Percentiles rank a stretch among this genome's conserved stretches.
phyloP scores from a whole-genome alignment of 1,284 basidiomycete genomes.

The Malassezia arunalokei region DNA sequence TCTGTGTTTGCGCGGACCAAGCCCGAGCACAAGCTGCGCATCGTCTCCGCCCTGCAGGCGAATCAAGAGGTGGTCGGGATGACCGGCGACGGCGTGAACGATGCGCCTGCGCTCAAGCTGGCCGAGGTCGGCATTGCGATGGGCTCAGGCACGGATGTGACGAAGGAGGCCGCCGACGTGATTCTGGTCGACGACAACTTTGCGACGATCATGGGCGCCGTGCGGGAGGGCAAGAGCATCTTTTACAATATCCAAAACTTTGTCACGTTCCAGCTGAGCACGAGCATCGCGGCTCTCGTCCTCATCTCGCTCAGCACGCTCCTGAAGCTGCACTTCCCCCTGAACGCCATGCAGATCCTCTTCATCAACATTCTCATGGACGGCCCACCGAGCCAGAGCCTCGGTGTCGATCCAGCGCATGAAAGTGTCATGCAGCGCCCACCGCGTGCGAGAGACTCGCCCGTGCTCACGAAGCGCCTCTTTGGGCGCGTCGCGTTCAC shows the following conservation, averaged over 20 bases:
- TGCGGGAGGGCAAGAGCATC: slow-evolving; percentile 92
- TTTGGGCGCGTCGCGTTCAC: slow-evolving; percentile 74
- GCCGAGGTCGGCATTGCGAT: slow-evolving; percentile 95
- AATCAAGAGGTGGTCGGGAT: slow-evolving; percentile 84
- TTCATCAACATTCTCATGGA: slow-evolving; percentile 99
- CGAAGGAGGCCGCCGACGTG: slow-evolving; percentile 92
- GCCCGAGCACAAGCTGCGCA: slow-evolving; percentile 91
- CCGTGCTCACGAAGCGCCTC: slow-evolving; percentile 65
- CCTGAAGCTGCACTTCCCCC: slow-evolving; percentile 73
- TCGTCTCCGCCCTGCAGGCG: slow-evolving; percentile 80
- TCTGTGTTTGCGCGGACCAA: slow-evolving; percentile 89
- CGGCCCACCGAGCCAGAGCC: slow-evolving; percentile 87
- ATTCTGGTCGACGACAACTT: slow-evolving; percentile 98
- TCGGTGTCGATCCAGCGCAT: slow-evolving; percentile 92
- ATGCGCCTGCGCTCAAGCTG: slow-evolving; percentile 91
- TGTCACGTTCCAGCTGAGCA: slow-evolving; percentile 88
- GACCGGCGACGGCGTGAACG: slow-evolving; percentile 97
- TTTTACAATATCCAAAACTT: slow-evolving; percentile 99
- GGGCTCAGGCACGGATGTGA: slow-evolving; percentile 94
- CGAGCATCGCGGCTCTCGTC: slow-evolving; percentile 84
- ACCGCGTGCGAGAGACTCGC: slow-evolving; percentile 74
- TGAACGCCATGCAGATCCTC: slow-evolving; percentile 97
- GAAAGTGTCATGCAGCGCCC: slow-evolving; percentile 68
- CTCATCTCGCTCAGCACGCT: slow-evolving; percentile 86
- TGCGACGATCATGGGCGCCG: slow-evolving; percentile 77